Conservation (phyloP, 139 green algal species). For the Chlamydomonas incerta region DNA sequence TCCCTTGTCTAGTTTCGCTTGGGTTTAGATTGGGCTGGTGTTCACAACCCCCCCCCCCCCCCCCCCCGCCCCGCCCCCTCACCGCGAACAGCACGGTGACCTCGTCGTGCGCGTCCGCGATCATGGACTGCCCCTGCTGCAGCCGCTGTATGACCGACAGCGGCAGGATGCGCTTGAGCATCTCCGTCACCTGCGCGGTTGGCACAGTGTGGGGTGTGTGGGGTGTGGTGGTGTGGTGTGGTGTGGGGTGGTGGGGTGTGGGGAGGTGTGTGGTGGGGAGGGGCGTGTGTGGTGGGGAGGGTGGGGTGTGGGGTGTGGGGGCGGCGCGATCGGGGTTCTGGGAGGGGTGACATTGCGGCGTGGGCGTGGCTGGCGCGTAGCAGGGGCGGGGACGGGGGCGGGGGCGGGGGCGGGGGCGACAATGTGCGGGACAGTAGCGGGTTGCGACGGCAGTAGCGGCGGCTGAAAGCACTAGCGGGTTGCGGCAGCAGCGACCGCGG, state of each 20-base stretch:
- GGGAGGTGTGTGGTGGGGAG: neutral
- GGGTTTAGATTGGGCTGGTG: no score
- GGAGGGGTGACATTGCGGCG: no score
- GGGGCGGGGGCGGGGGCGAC: no score
- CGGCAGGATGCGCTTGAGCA: conserved; percentile 59
- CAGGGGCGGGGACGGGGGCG: no score
- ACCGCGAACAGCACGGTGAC: conserved; percentile 61
- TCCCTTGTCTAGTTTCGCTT: no score
- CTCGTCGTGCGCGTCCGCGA: conserved; percentile 53
- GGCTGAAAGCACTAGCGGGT: no score
- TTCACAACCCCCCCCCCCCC: no score
- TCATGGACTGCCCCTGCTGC: conserved; percentile 57
- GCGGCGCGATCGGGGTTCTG: no score
- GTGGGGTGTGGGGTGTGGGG: neutral
- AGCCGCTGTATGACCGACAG: conserved; percentile 52
- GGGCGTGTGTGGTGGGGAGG: neutral
- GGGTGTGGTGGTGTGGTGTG: neutral
- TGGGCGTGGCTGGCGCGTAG: no score
- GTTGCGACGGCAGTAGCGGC: no score
- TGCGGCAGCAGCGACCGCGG: no score
- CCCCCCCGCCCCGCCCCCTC: neutral
- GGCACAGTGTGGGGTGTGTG: neutral
- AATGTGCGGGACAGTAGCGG: no score
- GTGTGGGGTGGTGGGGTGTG: neutral
- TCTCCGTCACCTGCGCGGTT: conserved; percentile 31